These are phyloP conservation scores for Penicillium sp. DNA, from an alignment of 2,329 filamentous ascomycete genomes.

Conservation along the genomic window DNA sequence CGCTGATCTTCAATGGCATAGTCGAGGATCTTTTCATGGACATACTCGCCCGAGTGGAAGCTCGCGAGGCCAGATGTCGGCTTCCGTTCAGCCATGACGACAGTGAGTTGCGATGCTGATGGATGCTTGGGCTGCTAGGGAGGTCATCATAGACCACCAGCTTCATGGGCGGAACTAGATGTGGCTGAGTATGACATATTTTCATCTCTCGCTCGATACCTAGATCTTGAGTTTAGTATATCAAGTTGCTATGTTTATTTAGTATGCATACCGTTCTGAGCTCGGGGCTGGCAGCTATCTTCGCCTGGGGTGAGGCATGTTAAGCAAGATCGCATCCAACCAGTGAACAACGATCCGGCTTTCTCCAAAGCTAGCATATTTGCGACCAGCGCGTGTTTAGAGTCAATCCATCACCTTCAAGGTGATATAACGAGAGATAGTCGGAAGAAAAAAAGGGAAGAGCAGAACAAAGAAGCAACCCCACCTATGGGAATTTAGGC, in stretches of 20 bases:
- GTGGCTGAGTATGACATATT: slow-evolving; percentile 48
- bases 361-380: slow-evolving; percentile 40
- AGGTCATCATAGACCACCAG: slow-evolving; percentile 44
- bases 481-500: slow-evolving; percentile 13
- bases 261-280: slow-evolving; percentile 8
- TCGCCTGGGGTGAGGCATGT: slow-evolving; percentile 32
- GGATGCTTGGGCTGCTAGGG: slow-evolving; percentile 34
- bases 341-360: slow-evolving; percentile 41
- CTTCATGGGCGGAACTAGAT: slow-evolving; percentile 50
- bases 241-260: background rate
- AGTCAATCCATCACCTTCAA: slow-evolving; percentile 31
- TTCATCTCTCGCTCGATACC: slow-evolving; percentile 46
- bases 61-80: slow-evolving; percentile 38
- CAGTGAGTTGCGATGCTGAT: slow-evolving; percentile 36
- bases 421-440: slow-evolving; percentile 13
- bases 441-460: slow-evolving; percentile 9
- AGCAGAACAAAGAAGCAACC: slow-evolving; percentile 8
- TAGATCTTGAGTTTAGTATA: slow-evolving; percentile 27
- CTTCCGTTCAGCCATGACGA: slow-evolving; percentile 44
- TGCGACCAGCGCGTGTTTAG: slow-evolving; percentile 34
- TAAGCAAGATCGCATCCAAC: slow-evolving; percentile 44
- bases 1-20: slow-evolving; percentile 41
- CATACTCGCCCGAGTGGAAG: slow-evolving; percentile 45
- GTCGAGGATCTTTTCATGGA: slow-evolving; percentile 37
- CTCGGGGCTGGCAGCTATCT: slow-evolving; percentile 26